These are phyloP conservation scores for Luvunga scandens DNA, from an alignment of 345 rosid species.

Conservation along the genomic window DNA sequence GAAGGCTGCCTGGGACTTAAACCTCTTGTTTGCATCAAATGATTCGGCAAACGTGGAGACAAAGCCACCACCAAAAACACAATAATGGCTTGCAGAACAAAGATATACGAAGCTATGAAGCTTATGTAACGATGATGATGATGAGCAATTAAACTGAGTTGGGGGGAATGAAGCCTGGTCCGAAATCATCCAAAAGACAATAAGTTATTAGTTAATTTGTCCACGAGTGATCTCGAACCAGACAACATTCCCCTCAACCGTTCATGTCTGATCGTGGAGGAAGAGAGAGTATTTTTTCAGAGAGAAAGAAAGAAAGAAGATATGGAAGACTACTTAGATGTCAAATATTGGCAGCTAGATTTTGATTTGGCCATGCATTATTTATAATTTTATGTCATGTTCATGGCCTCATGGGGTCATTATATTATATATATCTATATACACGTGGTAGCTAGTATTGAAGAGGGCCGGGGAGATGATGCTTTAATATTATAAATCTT, in stretches of 20 bases:
- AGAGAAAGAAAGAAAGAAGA: background rate
- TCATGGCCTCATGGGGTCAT: slow-evolving; percentile 23
- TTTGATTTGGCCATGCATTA: slow-evolving; percentile 34
- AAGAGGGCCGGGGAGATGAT: slow-evolving; percentile 6
- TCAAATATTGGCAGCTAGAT: background rate
- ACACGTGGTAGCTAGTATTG: slow-evolving; percentile 4
- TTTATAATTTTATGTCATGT: slow-evolving; percentile 10
- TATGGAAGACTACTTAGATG: slow-evolving; percentile 7
- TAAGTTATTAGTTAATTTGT: background rate
- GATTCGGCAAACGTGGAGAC: background rate
- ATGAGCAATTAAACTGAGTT: slow-evolving; percentile 29
- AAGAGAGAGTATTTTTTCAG: background rate
- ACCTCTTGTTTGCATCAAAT: background rate
- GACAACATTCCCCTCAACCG: slow-evolving; percentile 78
- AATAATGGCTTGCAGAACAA: background rate
- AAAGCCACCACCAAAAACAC: background rate
- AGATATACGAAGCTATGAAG: background rate
- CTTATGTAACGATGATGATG: background rate
- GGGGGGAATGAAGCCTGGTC: slow-evolving; percentile 99
- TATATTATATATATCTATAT: slow-evolving; percentile 17
- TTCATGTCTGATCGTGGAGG: background rate
- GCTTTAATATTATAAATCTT: background rate
- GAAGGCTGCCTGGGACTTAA: too few relatives aligned
- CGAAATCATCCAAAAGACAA: slow-evolving; percentile 48
- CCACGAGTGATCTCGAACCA: slow-evolving; percentile 70